phyloP scores from a whole-genome alignment of 768 basidiomycete species.

The Amyloporia xantha region DNA sequence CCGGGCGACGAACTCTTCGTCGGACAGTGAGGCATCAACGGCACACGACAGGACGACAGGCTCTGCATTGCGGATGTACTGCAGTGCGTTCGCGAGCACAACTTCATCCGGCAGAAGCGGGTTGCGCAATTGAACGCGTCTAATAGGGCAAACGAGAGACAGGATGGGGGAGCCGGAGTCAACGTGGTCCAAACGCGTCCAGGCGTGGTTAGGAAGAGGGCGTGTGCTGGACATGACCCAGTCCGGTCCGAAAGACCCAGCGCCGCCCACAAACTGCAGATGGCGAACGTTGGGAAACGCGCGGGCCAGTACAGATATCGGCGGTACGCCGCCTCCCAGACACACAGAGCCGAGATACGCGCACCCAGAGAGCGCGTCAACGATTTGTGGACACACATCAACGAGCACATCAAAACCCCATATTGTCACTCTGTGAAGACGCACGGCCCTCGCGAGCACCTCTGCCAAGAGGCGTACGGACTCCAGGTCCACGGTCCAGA shows the following conservation, averaged over 20 bases:
- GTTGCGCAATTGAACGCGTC: constrained; percentile 9
- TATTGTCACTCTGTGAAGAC: constrained; percentile 12
- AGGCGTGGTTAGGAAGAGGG: not conserved
- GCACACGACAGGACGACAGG: constrained; percentile 12
- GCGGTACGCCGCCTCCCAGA: constrained; percentile 14
- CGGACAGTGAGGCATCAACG: constrained; percentile 2
- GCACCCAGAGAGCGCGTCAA: constrained; percentile 5
- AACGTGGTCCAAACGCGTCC: constrained; percentile 7
- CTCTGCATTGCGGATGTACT: constrained; percentile 8
- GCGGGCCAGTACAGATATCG: constrained; percentile 9
- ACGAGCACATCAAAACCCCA: constrained; percentile 16
- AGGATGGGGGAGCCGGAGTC: constrained; percentile 12
- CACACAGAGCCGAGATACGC: constrained; percentile 9
- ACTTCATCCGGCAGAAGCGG: constrained; percentile 8
- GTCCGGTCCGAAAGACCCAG: constrained; percentile 11
- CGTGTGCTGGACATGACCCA: constrained; percentile 3
- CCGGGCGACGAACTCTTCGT: constrained; percentile 10
- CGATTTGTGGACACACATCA: constrained; percentile 10
- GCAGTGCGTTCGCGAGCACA: constrained; percentile 6
- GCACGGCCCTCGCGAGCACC: constrained; percentile 8
- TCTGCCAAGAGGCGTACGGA: constrained; percentile 8
- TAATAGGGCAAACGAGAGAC: constrained; percentile 7
- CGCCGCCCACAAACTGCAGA: constrained; percentile 10
- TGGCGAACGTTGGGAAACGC: constrained; percentile 13
- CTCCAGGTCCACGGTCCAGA: constrained; percentile 7